A percentile compares a stretch with the other conserved stretches of the same genome.
These are phyloP conservation scores for Ustilago esculenta DNA, from an alignment of 1,284 basidiomycete genomes.

Conservation along the genomic window DNA sequence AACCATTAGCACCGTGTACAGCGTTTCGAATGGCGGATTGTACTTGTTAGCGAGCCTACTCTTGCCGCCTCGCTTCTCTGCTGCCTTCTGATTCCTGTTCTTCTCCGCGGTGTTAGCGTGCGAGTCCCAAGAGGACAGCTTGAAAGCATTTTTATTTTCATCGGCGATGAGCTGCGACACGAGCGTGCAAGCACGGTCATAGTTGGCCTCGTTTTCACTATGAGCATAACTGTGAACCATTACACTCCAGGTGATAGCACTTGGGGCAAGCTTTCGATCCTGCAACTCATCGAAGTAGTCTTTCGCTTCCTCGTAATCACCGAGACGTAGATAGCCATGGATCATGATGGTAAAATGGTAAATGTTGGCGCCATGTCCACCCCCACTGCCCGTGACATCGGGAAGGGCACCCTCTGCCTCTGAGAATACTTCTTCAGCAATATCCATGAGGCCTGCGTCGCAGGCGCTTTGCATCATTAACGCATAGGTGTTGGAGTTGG, in stretches of 20 bases:
- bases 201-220: constrained; percentile 48
- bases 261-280: constrained; percentile 75
- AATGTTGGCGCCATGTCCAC: constrained; percentile 64
- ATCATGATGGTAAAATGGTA: constrained; percentile 87
- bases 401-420: constrained; percentile 46
- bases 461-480: constrained; percentile 85
- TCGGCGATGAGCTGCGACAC: constrained; percentile 39
- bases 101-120: not conserved
- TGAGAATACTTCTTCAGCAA: constrained; percentile 76
- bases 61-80: not conserved
- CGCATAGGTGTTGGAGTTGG: constrained; percentile 77
- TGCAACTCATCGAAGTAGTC: constrained; percentile 80
- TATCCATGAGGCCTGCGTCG: constrained; percentile 76
- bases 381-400: constrained; percentile 3
- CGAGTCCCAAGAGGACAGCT: constrained; percentile 10
- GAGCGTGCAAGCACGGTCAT: constrained; percentile 49
- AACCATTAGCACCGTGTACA: constrained; percentile 77
- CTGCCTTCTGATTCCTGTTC: constrained; percentile 2
- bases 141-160: constrained; percentile 21
- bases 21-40: constrained; percentile 34
- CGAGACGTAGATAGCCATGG: constrained; percentile 76
- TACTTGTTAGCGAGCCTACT: constrained; percentile 17
- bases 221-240: constrained; percentile 69
- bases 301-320: constrained; percentile 74
- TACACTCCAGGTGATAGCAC: constrained; percentile 76